Percentiles rank a stretch among this genome's conserved stretches.
Evolutionary conservation across 106 monocot species (phyloP).

Genomic region (Allium cepa): DNA sequence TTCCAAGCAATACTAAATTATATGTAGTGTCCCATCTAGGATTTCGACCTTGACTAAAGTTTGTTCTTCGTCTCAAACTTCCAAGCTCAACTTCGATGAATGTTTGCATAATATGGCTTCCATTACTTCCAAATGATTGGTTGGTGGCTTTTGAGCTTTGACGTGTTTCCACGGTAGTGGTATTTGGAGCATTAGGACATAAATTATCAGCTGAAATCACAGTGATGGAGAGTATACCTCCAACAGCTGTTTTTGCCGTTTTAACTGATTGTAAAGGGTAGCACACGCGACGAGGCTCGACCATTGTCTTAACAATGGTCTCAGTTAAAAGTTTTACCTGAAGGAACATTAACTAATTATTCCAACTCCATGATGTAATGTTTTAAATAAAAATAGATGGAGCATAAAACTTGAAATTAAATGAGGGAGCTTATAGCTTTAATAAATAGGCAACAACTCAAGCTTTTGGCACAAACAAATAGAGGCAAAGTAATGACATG

Average conservation of each 20-base stretch:
- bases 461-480: background rate
- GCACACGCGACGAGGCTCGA: conserved; percentile 86
- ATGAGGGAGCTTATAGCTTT: background rate
- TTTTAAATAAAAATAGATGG: background rate
- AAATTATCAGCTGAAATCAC: conserved; percentile 71
- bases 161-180: conserved; percentile 18
- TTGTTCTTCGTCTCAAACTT: conserved; percentile 64
- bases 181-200: conserved; percentile 14
- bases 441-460: background rate
- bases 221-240: conserved; percentile 63
- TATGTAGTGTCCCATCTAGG: conserved; percentile 75
- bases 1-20: conserved; percentile 83
- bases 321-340: conserved; percentile 91
- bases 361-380: no score
- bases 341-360: no score
- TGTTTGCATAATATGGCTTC: conserved; percentile 29
- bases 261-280: conserved; percentile 70
- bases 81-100: conserved; percentile 83
- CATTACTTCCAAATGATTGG: conserved; percentile 10
- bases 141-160: conserved; percentile 9
- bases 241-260: conserved; percentile 53
- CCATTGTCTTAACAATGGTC: conserved; percentile 69
- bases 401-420: conserved; percentile 1
- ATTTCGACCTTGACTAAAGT: conserved; percentile 28
- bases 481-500: no score